Conservation (phyloP, 1,284 basidiomycete species). For the Ustilago loliicola region DNA sequence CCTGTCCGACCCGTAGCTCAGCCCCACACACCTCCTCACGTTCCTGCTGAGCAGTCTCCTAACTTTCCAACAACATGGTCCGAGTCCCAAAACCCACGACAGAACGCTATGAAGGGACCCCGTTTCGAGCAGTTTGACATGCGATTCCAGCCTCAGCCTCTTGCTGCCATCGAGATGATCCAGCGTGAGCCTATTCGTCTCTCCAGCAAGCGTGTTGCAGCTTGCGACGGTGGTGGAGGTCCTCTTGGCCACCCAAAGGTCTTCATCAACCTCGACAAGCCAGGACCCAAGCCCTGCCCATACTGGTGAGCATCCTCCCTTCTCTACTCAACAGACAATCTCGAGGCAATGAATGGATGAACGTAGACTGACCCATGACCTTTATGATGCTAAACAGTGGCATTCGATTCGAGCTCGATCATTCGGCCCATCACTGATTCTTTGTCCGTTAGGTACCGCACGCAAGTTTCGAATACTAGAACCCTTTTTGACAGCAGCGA, state of each 20-base stretch:
- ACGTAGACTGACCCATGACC: slow-evolving; percentile 4
- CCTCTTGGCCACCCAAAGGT: slow-evolving; percentile 96
- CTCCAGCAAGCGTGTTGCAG: slow-evolving; percentile 83
- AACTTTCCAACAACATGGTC: slow-evolving; percentile 65
- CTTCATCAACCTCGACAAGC: slow-evolving; percentile 85
- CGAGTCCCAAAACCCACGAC: slow-evolving; percentile 71
- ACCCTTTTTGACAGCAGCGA: neutral
- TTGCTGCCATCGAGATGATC: slow-evolving; percentile 91
- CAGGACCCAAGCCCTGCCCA: slow-evolving; percentile 66
- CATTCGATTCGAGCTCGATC: slow-evolving; percentile 60
- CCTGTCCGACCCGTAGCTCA: slow-evolving; percentile 53
- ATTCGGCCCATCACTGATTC: slow-evolving; percentile 42
- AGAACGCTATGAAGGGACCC: slow-evolving; percentile 77
- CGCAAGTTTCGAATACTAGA: slow-evolving; percentile 1
- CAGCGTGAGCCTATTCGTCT: slow-evolving; percentile 85
- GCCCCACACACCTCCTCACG: slow-evolving; percentile 56
- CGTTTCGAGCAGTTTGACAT: slow-evolving; percentile 92
- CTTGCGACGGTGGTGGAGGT: slow-evolving; percentile 90
- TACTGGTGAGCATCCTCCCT: slow-evolving; percentile 57
- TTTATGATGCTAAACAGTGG: slow-evolving; percentile 30
- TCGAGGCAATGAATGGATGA: neutral
- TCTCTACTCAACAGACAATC: neutral
- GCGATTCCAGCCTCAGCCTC: slow-evolving; percentile 87
- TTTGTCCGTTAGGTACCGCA: neutral
- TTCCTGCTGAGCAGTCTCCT: slow-evolving; percentile 58